phyloP scores from a whole-genome alignment of 225 moss, liverwort and hornwort species.

The Rhytidiadelphus loreus region DNA sequence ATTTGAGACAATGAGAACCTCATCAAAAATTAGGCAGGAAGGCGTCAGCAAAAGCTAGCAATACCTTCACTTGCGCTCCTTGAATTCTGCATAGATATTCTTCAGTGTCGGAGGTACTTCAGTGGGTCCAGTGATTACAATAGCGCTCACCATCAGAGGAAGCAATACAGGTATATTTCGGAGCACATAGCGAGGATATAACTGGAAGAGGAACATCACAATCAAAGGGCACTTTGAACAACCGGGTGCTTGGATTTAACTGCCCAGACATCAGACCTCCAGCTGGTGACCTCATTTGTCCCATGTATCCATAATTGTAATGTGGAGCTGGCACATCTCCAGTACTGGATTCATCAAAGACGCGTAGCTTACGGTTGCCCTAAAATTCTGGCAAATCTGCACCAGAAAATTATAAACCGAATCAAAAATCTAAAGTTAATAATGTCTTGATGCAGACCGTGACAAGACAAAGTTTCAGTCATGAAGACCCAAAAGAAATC shows the following conservation, averaged over 20 bases:
- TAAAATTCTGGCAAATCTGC: slow-evolving; percentile 92
- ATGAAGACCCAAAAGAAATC: background rate
- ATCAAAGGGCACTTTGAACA: slow-evolving; percentile 95
- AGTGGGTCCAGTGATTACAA: slow-evolving; percentile 71
- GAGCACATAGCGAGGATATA: slow-evolving; percentile 77
- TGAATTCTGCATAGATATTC: slow-evolving; percentile 78
- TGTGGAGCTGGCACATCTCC: slow-evolving; percentile 70
- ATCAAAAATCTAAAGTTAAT: background rate
- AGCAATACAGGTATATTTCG: slow-evolving; percentile 77
- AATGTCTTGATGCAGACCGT: background rate
- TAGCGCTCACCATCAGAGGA: slow-evolving; percentile 88
- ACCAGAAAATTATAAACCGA: background rate
- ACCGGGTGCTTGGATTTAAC: slow-evolving; percentile 81
- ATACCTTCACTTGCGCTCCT: slow-evolving; percentile 96
- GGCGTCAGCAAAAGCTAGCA: background rate
- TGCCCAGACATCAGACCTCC: slow-evolving; percentile 82
- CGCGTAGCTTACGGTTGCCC: slow-evolving; percentile 61
- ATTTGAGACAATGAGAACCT: background rate
- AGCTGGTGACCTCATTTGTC: slow-evolving; percentile 71
- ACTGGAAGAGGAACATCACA: slow-evolving; percentile 94
- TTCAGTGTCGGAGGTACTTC: slow-evolving; percentile 72
- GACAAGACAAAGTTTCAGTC: background rate
- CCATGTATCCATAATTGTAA: slow-evolving; percentile 83
- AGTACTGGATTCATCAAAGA: slow-evolving; percentile 72
- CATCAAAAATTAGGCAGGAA: background rate